Base-by-base conservation (phyloP, 2,329 filamentous ascomycete species). In the Aaosphaeria pasadenensis region DNA sequence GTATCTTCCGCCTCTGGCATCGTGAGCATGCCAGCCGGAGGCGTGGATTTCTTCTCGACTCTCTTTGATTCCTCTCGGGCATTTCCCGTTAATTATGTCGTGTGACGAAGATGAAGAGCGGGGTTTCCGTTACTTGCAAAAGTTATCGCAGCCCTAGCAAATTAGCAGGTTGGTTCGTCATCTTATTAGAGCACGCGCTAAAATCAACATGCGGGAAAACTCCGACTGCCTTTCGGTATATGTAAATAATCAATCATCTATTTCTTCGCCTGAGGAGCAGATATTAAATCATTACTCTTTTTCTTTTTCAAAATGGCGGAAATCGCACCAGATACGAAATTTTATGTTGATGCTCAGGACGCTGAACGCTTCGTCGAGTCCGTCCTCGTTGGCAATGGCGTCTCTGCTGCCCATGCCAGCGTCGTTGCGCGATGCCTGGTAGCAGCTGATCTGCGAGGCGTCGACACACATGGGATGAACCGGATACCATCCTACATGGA, bases 391-490 rank as follows among this genome's bases (percentile, higher is more conserved):
- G 84, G 75, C 29, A 84, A 89, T 59, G 81, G 81, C 2, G 84
- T 88, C 0, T 70, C 83, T 0, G 47, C 67, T 0, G 64, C 75
- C 3, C 80, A 88, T 54, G 86, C 88, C 11, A 54, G 70, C 4
- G 82, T 83, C 33, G 72, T 91, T 9, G 83, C 87, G n/a, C 71
- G 74, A 51, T 87, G 84, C 52, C 81, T 92, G 1, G 78, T 91
- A 1, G 81, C 82, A 33, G 88, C 88, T 9, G 88, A 92, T 58
- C 79, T 92, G 1, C 84, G 88, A 38, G 88, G 88, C 43, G 84
- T 91, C 29, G 88, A 92, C 62, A 89, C 87, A 0, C 88, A 92
- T 64, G 88, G 85, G 51, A 83, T 88, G 66, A 89, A 89, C 66
- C 83, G 88, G 5, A 83, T 92, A 38, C 87, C 88, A 1, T 88